A percentile compares a stretch with the other conserved stretches of the same genome.
Evolutionary conservation across 371 early-diverging fungal genomes (phyloP).

Genomic region (Mycotypha africana): DNA sequence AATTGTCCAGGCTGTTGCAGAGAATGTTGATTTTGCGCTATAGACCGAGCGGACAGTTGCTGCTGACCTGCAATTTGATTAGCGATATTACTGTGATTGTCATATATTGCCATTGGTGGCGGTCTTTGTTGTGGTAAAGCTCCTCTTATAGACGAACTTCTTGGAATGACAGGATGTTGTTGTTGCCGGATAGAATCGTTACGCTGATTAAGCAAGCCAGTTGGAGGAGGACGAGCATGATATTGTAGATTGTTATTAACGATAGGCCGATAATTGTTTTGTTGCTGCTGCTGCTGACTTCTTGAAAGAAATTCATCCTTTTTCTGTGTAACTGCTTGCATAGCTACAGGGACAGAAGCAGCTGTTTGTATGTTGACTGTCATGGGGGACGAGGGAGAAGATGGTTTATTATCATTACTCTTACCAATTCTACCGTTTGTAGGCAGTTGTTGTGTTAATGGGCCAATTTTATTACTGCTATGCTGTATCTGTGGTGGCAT

Average conservation of each 20-base stretch:
- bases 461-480: background rate
- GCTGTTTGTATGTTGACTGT: constrained; percentile 19
- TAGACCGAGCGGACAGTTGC: too few relatives aligned
- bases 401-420: constrained; percentile 2
- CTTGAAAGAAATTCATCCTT: constrained; percentile 15
- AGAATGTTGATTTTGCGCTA: too few relatives aligned
- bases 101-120: background rate
- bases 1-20: too few relatives aligned
- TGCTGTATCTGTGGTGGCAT: too few relatives aligned
- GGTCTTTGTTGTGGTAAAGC: background rate
- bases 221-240: too few relatives aligned
- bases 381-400: constrained; percentile 18
- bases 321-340: constrained; percentile 27
- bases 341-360: constrained; percentile 17
- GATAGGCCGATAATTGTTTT: constrained; percentile 1
- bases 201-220: too few relatives aligned
- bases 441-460: constrained; percentile 1
- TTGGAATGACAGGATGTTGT: background rate
- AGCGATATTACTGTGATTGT: too few relatives aligned
- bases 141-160: constrained; percentile 7
- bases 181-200: too few relatives aligned
- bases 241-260: constrained; percentile 3
- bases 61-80: too few relatives aligned
- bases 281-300: too few relatives aligned
- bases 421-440: background rate